phyloP scores from a whole-genome alignment of 106 monocot species.

The Dioscorea zingiberensis region DNA sequence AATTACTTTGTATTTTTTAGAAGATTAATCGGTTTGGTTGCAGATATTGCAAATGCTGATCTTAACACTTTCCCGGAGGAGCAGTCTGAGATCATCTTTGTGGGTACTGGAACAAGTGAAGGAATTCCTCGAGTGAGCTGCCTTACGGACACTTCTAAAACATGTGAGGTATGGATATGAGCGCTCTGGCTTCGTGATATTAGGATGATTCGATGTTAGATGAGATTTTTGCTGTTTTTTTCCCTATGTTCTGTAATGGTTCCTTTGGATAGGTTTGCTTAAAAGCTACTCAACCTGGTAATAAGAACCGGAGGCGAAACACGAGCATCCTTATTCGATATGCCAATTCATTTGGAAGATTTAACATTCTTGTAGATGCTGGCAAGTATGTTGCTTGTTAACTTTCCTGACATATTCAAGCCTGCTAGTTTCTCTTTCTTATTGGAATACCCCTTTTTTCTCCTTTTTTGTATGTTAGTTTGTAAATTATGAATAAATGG shows the following conservation, averaged over 20 bases:
- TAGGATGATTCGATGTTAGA: not conserved
- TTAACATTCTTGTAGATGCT: slow-evolving; percentile 90
- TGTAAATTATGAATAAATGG: too few relatives aligned
- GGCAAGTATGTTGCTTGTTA: slow-evolving; percentile 62
- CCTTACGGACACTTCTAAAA: slow-evolving; percentile 66
- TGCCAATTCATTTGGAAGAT: slow-evolving; percentile 45
- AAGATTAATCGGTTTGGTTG: not conserved
- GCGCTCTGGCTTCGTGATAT: not conserved
- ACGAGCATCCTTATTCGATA: slow-evolving; percentile 86
- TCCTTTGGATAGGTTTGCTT: slow-evolving; percentile 60
- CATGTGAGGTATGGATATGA: slow-evolving; percentile 44
- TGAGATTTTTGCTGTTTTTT: not conserved
- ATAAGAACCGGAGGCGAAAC: slow-evolving; percentile 76
- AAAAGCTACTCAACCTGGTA: slow-evolving; percentile 73
- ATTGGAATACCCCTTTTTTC: too few relatives aligned
- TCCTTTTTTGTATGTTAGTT: too few relatives aligned
- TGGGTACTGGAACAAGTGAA: slow-evolving; percentile 99
- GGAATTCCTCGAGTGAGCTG: slow-evolving; percentile 98
- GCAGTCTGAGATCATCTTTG: slow-evolving; percentile 82
- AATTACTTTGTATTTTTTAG: not conserved
- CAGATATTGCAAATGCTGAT: slow-evolving; percentile 24
- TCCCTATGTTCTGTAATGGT: slow-evolving; percentile 2
- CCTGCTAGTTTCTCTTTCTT: too few relatives aligned
- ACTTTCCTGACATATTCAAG: too few relatives aligned
- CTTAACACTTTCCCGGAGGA: slow-evolving; percentile 10